A percentile compares a stretch with the other conserved stretches of the same genome.
Conservation (phyloP, 331 rosid species). For the Erythrophleum ivorense region DNA sequence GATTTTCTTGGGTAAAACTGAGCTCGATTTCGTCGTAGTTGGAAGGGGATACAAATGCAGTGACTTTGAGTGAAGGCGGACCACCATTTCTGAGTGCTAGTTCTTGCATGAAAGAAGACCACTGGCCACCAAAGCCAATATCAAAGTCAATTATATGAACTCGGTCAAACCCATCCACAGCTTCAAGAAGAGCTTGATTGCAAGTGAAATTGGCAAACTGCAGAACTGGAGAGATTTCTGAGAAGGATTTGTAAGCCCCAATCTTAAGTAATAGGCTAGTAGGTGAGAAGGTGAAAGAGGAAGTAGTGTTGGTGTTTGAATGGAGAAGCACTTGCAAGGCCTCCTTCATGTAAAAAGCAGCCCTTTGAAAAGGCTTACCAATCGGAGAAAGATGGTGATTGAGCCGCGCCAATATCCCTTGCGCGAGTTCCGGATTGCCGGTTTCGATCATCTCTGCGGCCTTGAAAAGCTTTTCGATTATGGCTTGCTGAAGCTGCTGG, state of each 20-base stretch:
- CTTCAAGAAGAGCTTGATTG: constrained; percentile 91
- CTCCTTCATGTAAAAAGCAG: constrained; percentile 88
- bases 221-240: constrained; percentile 85
- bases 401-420: constrained; percentile 99
- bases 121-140: constrained; percentile 89
- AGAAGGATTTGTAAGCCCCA: constrained; percentile 86
- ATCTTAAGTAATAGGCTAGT: constrained; percentile 68
- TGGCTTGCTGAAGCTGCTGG: constrained; percentile 73
- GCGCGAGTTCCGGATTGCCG: constrained; percentile 87
- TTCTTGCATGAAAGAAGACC: constrained; percentile 95
- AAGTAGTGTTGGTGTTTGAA: constrained; percentile 38
- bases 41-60: constrained; percentile 70
- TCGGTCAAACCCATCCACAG: constrained; percentile 66
- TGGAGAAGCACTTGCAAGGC: constrained; percentile 69
- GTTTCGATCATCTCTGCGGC: constrained; percentile 85
- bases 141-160: constrained; percentile 81
- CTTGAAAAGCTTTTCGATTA: constrained; percentile 72
- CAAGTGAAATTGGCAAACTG: constrained; percentile 87
- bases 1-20: constrained; percentile 72
- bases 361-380: constrained; percentile 94
- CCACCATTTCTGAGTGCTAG: constrained; percentile 66
- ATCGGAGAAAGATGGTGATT: constrained; percentile 96
- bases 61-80: constrained; percentile 69
- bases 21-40: constrained; percentile 68
- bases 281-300: constrained; percentile 57